phyloP scores from a whole-genome alignment of 1,284 basidiomycete species.

The Tilletiaria anomala region DNA sequence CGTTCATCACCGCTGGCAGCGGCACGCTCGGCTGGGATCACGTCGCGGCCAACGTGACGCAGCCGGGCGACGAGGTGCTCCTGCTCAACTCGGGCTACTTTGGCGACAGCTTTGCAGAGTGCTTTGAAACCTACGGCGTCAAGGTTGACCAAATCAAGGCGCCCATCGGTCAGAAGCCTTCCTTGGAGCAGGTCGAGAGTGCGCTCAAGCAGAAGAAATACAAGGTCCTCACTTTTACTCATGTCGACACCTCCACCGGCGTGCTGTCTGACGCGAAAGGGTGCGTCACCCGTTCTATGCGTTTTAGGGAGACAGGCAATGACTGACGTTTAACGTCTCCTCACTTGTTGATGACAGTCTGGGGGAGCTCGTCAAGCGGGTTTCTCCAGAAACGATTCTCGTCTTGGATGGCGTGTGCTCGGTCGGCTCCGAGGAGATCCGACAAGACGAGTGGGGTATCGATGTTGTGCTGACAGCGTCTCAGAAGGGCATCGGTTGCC shows the following conservation, averaged over 20 bases:
- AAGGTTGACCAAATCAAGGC: constrained; percentile 75
- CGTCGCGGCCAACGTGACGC: constrained; percentile 65
- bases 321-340: no score
- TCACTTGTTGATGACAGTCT: no score
- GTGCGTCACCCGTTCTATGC: no score
- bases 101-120: constrained; percentile 36
- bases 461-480: constrained; percentile 79
- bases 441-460: constrained; percentile 78
- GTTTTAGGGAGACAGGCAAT: no score
- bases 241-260: constrained; percentile 52
- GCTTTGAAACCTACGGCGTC: constrained; percentile 63
- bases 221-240: constrained; percentile 82
- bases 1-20: constrained; percentile 72
- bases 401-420: constrained; percentile 86
- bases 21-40: constrained; percentile 79
- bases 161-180: constrained; percentile 62
- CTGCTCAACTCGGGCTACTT: constrained; percentile 50
- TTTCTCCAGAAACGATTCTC: constrained; percentile 74
- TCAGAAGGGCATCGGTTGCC: constrained; percentile 87
- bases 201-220: constrained; percentile 69
- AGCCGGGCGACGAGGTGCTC: constrained; percentile 62
- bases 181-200: constrained; percentile 50
- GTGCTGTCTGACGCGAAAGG: constrained; percentile 75
- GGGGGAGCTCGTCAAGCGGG: constrained; percentile 56
- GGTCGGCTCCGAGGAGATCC: constrained; percentile 88